A percentile compares a stretch with the other conserved stretches of the same genome.
Evolutionary conservation across 148 eudicot species (phyloP).

Genomic region (Rhododendron vialii): DNA sequence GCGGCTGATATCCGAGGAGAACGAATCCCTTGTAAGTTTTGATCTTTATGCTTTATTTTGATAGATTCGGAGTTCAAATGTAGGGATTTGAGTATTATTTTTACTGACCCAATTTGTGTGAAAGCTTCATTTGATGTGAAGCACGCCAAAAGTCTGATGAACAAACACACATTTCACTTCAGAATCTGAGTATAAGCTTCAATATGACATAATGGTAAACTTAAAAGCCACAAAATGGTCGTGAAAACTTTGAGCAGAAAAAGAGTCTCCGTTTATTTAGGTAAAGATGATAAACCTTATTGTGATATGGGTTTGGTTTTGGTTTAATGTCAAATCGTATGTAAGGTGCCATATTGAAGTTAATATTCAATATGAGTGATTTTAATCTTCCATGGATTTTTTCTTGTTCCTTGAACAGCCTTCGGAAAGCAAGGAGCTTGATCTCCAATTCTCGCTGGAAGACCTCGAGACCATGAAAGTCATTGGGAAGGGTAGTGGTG

Average conservation of each 20-base stretch:
- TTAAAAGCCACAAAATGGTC: background rate
- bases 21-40: conserved; percentile 47
- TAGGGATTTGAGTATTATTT: background rate
- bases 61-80: background rate
- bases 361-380: background rate
- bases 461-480: conserved; percentile 97
- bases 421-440: conserved; percentile 70
- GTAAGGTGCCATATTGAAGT: background rate
- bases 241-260: background rate
- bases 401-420: conserved; percentile 38
- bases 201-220: background rate
- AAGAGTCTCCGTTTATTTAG: background rate
- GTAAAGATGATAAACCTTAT: background rate
- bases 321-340: background rate
- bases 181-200: background rate
- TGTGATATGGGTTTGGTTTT: background rate
- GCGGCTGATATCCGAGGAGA: conserved; percentile 62
- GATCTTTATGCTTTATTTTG: background rate
- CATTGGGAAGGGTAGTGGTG: conserved; percentile 97
- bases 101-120: background rate
- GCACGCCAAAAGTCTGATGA: background rate
- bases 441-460: conserved; percentile 80
- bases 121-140: background rate
- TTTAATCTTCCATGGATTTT: background rate
- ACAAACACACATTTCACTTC: background rate